A percentile compares a stretch with the other conserved stretches of the same genome.
These are phyloP conservation scores for Xylaria longipes DNA, from an alignment of 495 filamentous ascomycete genomes.

Conservation along the genomic window DNA sequence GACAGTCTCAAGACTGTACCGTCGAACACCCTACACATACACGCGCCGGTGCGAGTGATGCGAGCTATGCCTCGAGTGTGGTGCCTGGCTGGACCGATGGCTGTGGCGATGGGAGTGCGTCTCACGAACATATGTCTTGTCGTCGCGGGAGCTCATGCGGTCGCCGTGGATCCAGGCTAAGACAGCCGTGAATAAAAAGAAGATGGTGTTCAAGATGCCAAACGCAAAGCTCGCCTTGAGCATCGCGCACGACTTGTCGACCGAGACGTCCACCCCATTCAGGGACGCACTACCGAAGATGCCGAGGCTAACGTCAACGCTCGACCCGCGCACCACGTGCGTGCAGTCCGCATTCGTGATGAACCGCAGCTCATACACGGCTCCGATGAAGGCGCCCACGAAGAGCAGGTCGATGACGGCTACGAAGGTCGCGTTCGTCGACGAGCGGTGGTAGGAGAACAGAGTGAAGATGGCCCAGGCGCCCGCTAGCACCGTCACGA, in stretches of 20 bases:
- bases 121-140: conserved; percentile 48
- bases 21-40: conserved; percentile 32
- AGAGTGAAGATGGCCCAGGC: conserved; percentile 84
- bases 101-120: conserved; percentile 51
- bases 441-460: conserved; percentile 77
- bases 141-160: conserved; percentile 48
- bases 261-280: conserved; percentile 52
- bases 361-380: conserved; percentile 75
- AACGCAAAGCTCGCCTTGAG: conserved; percentile 86
- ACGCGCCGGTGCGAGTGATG: conserved; percentile 45
- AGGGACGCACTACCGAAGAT: conserved; percentile 59
- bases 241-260: conserved; percentile 85
- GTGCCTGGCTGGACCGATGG: conserved; percentile 50
- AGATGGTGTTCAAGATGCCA: conserved; percentile 84
- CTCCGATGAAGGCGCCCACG: conserved; percentile 82
- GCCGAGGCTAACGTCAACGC: conserved; percentile 65
- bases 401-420: conserved; percentile 79
- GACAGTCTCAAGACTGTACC: background rate
- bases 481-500: conserved; percentile 77
- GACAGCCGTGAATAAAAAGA: conserved; percentile 77
- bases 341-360: conserved; percentile 72
- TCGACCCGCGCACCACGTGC: conserved; percentile 49
- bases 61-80: conserved; percentile 44
- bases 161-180: conserved; percentile 65
- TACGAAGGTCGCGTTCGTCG: conserved; percentile 76